Conservation (phyloP, 352 stramenopile genomes). For the Pythium sp. region DNA sequence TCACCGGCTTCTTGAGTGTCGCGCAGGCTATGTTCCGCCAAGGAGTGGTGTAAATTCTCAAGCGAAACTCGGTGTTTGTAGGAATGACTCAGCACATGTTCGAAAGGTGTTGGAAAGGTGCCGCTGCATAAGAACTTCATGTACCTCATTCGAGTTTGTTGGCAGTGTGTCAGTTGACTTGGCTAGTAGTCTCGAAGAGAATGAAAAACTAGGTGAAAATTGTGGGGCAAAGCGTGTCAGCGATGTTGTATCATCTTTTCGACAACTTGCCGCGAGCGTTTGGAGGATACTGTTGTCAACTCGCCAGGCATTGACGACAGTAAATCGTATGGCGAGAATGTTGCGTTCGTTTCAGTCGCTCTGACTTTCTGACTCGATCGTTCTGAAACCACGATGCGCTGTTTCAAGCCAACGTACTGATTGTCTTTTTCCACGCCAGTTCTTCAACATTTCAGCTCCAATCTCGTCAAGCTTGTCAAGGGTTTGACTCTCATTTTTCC, state of each 20-base stretch:
- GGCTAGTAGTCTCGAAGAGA: neutral
- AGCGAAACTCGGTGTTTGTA: constrained; percentile 6
- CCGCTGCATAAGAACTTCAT: constrained; percentile 1
- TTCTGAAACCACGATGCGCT: neutral
- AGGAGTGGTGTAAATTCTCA: constrained; percentile 90
- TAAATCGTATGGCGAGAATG: neutral
- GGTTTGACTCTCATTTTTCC: no score
- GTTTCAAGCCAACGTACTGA: neutral
- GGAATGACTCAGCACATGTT: neutral
- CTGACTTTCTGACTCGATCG: neutral
- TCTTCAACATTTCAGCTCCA: neutral
- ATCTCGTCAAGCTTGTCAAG: neutral
- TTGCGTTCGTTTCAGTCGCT: neutral
- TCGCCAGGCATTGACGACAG: neutral
- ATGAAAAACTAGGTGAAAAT: neutral
- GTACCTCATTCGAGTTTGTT: neutral
- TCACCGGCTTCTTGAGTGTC: constrained; percentile 96
- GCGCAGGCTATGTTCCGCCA: constrained; percentile 97
- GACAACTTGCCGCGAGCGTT: neutral
- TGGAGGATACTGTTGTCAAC: neutral
- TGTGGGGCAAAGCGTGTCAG: neutral
- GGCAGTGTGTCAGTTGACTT: neutral
- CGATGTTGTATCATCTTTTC: neutral
- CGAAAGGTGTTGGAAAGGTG: neutral
- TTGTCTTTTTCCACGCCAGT: neutral